These are phyloP conservation scores for Aspergillus udagawae DNA, from an alignment of 2,329 filamentous ascomycete species.

Conservation along the genomic window DNA sequence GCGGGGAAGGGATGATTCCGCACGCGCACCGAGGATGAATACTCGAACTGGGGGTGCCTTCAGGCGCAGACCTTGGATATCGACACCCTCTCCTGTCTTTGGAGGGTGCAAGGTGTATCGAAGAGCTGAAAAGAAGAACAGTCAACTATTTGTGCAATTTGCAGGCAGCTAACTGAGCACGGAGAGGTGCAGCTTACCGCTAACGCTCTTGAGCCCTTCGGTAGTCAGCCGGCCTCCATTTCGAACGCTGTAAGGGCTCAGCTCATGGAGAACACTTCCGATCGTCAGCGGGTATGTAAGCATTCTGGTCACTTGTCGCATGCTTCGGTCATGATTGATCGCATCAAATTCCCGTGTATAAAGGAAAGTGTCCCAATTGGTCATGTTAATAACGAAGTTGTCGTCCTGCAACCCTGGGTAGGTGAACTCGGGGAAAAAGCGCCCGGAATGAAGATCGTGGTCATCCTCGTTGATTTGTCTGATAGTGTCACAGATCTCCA, in stretches of 20 bases:
- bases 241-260: conserved; percentile 85
- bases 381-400: conserved; percentile 92
- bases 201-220: conserved; percentile 91
- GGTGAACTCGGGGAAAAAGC: conserved; percentile 89
- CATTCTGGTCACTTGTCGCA: conserved; percentile 89
- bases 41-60: conserved; percentile 84
- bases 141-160: neutral
- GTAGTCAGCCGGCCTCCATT: conserved; percentile 70
- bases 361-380: conserved; percentile 95
- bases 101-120: conserved; percentile 92
- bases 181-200: conserved; percentile 56
- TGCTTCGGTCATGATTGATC: conserved; percentile 81
- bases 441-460: conserved; percentile 84
- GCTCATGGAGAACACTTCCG: conserved; percentile 84
- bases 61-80: conserved; percentile 74
- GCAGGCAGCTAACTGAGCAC: neutral
- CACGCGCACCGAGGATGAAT: conserved; percentile 89
- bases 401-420: conserved; percentile 88
- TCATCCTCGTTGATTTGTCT: conserved; percentile 97
- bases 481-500: conserved; percentile 88
- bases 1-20: conserved; percentile 93
- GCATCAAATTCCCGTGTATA: conserved; percentile 90
- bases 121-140: conserved; percentile 56
- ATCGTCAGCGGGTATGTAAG: conserved; percentile 92
- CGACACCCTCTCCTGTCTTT: conserved; percentile 66